phyloP scores from a whole-genome alignment of 768 basidiomycete species.

The Imleria badia region DNA sequence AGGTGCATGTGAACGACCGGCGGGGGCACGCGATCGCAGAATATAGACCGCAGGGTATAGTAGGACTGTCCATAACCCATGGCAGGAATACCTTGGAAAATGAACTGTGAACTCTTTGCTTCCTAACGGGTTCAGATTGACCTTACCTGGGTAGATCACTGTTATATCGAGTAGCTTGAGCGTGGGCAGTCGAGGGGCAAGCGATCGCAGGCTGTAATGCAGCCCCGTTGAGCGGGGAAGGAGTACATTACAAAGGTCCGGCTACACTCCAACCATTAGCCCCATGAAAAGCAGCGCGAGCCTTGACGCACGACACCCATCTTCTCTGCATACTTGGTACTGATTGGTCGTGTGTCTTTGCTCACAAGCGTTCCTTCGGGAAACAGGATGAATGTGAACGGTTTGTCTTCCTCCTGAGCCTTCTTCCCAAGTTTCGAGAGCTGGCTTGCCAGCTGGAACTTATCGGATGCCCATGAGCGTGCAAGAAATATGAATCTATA shows the following conservation, averaged over 20 bases:
- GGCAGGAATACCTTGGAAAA: slow-evolving; percentile 63
- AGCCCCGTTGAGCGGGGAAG: slow-evolving; percentile 93
- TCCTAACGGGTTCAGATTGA: neutral
- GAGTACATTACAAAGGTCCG: slow-evolving; percentile 76
- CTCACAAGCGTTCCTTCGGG: slow-evolving; percentile 97
- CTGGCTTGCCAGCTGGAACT: slow-evolving; percentile 58
- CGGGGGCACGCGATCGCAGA: slow-evolving; percentile 76
- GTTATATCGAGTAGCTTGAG: slow-evolving; percentile 90
- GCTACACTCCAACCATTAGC: slow-evolving; percentile 41
- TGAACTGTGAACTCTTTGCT: neutral
- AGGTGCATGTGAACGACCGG: slow-evolving; percentile 88
- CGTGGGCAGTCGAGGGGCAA: slow-evolving; percentile 72
- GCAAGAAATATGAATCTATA: slow-evolving; percentile 92
- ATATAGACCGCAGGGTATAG: slow-evolving; percentile 89
- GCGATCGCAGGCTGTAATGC: slow-evolving; percentile 77
- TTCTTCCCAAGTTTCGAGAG: slow-evolving; percentile 68
- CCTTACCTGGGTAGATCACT: slow-evolving; percentile 80
- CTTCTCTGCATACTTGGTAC: slow-evolving; percentile 85
- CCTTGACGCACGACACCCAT: slow-evolving; percentile 74
- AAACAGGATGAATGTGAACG: slow-evolving; percentile 83
- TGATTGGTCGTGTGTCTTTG: slow-evolving; percentile 79
- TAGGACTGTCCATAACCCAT: slow-evolving; percentile 82
- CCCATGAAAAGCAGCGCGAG: slow-evolving; percentile 2
- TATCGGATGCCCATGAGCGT: slow-evolving; percentile 88
- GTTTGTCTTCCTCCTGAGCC: slow-evolving; percentile 65